Evolutionary conservation across 75 land plant genomes (phyloP), one percentile per base, ranked within the genome.

Genomic region (Cupressus sempervirens): DNA sequence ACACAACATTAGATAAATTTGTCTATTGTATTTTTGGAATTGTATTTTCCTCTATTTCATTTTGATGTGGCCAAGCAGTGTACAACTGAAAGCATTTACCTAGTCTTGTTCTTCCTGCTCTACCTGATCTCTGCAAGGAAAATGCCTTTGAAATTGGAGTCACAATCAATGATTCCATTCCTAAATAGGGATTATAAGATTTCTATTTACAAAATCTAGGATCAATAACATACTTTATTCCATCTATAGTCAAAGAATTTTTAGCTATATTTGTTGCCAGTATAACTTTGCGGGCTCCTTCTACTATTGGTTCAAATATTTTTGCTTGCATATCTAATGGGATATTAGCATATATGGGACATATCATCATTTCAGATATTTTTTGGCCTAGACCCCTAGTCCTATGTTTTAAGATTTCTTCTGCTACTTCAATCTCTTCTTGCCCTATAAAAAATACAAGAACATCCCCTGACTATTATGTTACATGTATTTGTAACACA

Each of bases 221-320:
- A 91, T 98, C 99, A 85, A 98, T 93, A 56, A 96, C 98, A 85
- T 96, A 98, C 81, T 92, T 95, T 50, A 98, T 96, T 45, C 99
- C 99, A 87, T 98, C 97, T 46, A 98, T 98, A 2, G 99, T 98
- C 40, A 98, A 86, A 35, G 99, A 98, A 62, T 99, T 98, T 65
- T 98, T 99, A 9, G 99, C 99, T 52, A 98, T 96, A 80, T 98
- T 96, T 41, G 99, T 98, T 8, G 99, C 99, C 53, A 98, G 82
- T 1, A 98, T 94, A 80, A 98, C 99, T 65, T 98, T 98, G 0
- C 99, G 87, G 82, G 97, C 99, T 7, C 99, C 99, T 83, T 95
- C 96, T 68, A 99, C 99, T 36, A 99, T 95, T 20, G 94, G 94
- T 85, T 98, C 99, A 89, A 98, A 98, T 36, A 98, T 96, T 89